Base-by-base conservation (phyloP, 345 rosid genomes). In the Euphorbia tirucalli region DNA sequence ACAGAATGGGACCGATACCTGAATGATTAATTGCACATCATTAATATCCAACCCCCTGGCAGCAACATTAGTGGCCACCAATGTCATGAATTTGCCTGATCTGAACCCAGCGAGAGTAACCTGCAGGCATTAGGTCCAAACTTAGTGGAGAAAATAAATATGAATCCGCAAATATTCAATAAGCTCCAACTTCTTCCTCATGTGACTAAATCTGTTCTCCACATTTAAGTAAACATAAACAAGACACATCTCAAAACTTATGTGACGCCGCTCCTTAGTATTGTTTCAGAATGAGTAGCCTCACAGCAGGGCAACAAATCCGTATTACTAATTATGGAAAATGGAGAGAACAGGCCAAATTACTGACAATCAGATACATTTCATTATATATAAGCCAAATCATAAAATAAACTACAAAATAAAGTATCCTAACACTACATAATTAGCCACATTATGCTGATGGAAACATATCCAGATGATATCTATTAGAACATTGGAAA, bases 1-100 rank as follows among this genome's bases (percentile, higher is more conserved):
- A 44, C 41, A 30, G 43, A 60, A 18, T 24, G 39, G 11, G 10
- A n/a, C 49, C 74, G 80, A 73, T 32, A 95, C 99, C 93, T 95
- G 99, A 78, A 95, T 92, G 72, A 95, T 88, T 78, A 95, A 78
- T 81, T 95, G 98, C 76, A 95, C 99, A 72, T 92, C 97, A 75
- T 88, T 90, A 70, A 95, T 92, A 79, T 95, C 98, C 83, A 95
- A 80, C 35, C 98, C 99, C n/a, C 97, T 85, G 65, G 97, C 98
- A 11, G 99, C 99, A 58, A 95, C 99, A 75, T 92, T 92, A 9
- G 99, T 92, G 49, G 98, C 99, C 27, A 92, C 98, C 85, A 95
- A 80, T 19, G 90, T 91, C 79, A 88, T 55, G 74, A 96, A 96
- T 79, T 93, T 93, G 39, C 98, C 97, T 15, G 85, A 88, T 80